phyloP scores from a whole-genome alignment of 805 yeast species.

The Metschnikowia dekortorum region DNA sequence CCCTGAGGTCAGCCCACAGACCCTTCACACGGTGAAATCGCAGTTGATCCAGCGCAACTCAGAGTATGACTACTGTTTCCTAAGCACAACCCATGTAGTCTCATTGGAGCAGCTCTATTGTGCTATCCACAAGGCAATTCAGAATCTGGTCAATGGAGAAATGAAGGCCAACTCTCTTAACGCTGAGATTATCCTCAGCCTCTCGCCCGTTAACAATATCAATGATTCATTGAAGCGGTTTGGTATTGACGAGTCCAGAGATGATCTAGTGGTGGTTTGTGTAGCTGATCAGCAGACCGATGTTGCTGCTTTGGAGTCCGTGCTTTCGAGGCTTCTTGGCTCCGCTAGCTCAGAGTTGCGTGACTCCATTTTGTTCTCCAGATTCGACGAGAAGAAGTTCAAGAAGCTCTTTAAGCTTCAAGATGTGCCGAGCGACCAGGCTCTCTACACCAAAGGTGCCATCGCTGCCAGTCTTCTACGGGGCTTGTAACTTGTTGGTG shows the following conservation, averaged over 20 bases:
- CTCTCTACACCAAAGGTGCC: conserved; percentile 12
- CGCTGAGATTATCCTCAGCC: conserved; percentile 65
- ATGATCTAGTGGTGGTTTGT: conserved; percentile 48
- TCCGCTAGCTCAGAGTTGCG: conserved; percentile 12
- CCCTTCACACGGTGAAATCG: conserved; percentile 38
- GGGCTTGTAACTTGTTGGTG: conserved; percentile 7
- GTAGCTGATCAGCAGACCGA: conserved; percentile 26
- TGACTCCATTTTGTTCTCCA: conserved; percentile 21
- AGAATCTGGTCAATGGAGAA: conserved; percentile 44
- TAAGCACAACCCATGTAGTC: conserved; percentile 54
- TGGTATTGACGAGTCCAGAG: conserved; percentile 55
- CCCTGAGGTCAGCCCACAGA: conserved; percentile 38
- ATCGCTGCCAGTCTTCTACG: conserved; percentile 15
- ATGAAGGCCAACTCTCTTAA: conserved; percentile 63
- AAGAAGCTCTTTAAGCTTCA: conserved; percentile 36
- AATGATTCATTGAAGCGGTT: conserved; percentile 67
- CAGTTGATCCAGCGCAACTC: conserved; percentile 43
- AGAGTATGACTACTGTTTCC: conserved; percentile 57
- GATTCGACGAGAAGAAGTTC: conserved; percentile 26
- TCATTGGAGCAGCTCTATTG: conserved; percentile 60
- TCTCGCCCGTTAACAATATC: conserved; percentile 68
- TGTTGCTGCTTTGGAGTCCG: conserved; percentile 21
- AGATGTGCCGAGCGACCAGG: conserved; percentile 15
- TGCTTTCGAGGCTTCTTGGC: conserved; percentile 22
- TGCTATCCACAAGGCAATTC: conserved; percentile 56